Conservation (phyloP, 176 grass and related monocot species). For the Ampelocalamus luodianensis region DNA sequence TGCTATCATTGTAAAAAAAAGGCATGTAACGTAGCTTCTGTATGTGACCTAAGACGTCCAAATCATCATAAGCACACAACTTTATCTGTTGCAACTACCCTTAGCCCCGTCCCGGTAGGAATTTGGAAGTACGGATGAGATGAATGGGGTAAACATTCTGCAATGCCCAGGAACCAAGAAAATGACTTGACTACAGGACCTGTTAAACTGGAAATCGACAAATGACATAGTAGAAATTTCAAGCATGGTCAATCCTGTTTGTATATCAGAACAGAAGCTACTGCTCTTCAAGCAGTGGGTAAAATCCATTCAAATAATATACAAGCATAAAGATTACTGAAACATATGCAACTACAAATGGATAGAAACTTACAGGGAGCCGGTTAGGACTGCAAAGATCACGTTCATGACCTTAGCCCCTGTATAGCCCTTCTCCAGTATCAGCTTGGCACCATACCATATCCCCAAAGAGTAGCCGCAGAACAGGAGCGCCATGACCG, state of each 20-base stretch:
- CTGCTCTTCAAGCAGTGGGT: not conserved
- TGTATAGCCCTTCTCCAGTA: constrained; percentile 77
- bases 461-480: constrained; percentile 93
- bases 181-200: constrained; percentile 13
- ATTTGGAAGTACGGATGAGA: constrained; percentile 16
- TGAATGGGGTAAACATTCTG: not conserved
- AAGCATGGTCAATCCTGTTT: not conserved
- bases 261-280: not conserved
- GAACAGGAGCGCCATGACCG: constrained; percentile 92
- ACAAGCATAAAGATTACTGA: not conserved
- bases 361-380: constrained; percentile 84
- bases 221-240: not conserved
- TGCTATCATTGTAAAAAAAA: constrained; percentile 3
- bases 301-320: not conserved
- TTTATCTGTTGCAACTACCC: constrained; percentile 45
- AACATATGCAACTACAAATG: not conserved
- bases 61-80: constrained; percentile 46
- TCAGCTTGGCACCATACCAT: constrained; percentile 96
- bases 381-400: constrained; percentile 95
- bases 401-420: constrained; percentile 98
- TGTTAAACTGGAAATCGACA: not conserved
- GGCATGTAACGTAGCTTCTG: constrained; percentile 11
- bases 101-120: not conserved
- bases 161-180: constrained; percentile 16
- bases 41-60: constrained; percentile 29